Base-by-base conservation (phyloP, 2,329 filamentous ascomycete species). In the Penicillium paneum region DNA sequence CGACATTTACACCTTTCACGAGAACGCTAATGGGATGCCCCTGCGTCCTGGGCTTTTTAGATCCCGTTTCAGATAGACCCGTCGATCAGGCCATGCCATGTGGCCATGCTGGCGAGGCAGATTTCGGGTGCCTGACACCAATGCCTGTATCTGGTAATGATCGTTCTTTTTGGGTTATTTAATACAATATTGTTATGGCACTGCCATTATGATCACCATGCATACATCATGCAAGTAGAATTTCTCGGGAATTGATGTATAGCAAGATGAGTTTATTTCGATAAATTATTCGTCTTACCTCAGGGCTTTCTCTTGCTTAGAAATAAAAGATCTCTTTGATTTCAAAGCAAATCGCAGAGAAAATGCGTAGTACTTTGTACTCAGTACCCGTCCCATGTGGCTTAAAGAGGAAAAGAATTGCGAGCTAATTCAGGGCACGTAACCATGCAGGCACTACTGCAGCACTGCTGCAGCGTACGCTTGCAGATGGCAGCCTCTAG, bases 61-160 rank as follows among this genome's bases (percentile, higher is more conserved):
- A 28, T 31, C 24, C 31, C 31, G 51, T 54, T 54, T 49, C 51
- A 39, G 44, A 49, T 54, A 49, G 36, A 3, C 29, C 29, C 38
- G 41, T 44, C 19, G 50, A 56, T 56, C 54, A 49, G 51, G 24
- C 31, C 54, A 54, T 56, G 54, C 54, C 54, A 56, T 56, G 54
- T 56, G 54, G 50, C 28, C 17, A 21, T 13, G 34, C 35, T 45
- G 21, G n/a, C 51, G 34, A 56, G 54, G 51, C 51, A 56, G 54
- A 54, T 19, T 49, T 19, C 28, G 19, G 35, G 32, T 38, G 28
- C 28, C 35, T 39, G 36, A 47, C 21, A 46, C 21, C 39, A 32
- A 42, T 58, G 47, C 10, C 29, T 34, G 7, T 11, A 24, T 41
- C 10, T 13, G 8, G 29, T 28, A 32, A 35, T 17, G 42, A 51